Evolutionary conservation across 208 protist species (phyloP).

Genomic region (Leishmania turanica): DNA sequence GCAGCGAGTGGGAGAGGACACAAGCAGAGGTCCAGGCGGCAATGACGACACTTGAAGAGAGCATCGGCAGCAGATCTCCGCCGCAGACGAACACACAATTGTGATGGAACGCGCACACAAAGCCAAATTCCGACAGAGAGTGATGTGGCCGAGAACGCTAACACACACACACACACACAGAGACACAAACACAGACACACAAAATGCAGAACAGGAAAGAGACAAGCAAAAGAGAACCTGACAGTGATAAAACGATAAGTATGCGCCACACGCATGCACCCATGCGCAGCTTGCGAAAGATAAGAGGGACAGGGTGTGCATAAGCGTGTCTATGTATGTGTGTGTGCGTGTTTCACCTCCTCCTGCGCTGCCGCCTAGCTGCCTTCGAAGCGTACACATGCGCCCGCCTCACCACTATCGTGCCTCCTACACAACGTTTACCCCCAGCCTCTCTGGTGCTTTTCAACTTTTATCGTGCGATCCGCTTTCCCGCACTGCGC

Average conservation of each 20-base stretch:
- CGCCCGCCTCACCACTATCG: background rate
- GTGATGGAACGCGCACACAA: background rate
- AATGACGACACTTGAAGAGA: background rate
- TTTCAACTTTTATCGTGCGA: background rate
- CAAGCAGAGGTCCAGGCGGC: background rate
- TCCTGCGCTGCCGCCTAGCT: background rate
- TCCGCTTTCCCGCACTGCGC: background rate
- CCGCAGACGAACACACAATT: background rate
- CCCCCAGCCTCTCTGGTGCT: background rate
- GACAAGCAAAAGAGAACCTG: background rate
- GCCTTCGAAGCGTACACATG: background rate
- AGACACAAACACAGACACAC: background rate
- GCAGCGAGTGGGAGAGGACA: too few species aligned
- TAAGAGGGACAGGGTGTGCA: background rate
- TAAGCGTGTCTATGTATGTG: background rate
- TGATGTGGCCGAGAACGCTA: background rate
- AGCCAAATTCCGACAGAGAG: background rate
- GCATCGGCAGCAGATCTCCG: background rate
- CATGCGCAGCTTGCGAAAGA: background rate
- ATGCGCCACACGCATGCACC: background rate
- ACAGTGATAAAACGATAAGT: background rate
- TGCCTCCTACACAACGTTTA: background rate
- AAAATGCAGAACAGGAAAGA: background rate
- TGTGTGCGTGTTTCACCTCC: background rate
- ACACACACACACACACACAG: background rate